Percentiles rank a stretch among this genome's conserved stretches.
Evolutionary conservation across 2,329 filamentous ascomycete genomes (phyloP).

Genomic region (Clonostachys byssicola): DNA sequence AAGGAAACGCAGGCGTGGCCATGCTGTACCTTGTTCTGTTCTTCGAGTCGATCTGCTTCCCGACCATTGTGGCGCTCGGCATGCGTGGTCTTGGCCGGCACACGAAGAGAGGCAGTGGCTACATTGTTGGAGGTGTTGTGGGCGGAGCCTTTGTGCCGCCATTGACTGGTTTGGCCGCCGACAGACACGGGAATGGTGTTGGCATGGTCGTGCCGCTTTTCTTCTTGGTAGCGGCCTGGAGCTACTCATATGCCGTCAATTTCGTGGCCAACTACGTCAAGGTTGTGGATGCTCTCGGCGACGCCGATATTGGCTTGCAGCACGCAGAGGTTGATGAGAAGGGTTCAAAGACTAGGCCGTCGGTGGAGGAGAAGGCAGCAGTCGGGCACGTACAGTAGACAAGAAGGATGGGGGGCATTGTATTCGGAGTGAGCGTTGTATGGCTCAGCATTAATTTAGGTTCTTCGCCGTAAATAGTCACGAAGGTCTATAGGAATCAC

Average conservation of each 20-base stretch:
- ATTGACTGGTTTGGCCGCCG: slow-evolving; percentile 64
- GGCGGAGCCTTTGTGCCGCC: slow-evolving; percentile 74
- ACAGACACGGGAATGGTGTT: slow-evolving; percentile 53
- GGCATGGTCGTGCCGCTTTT: slow-evolving; percentile 63
- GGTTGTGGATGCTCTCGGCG: slow-evolving; percentile 55
- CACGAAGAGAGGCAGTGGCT: slow-evolving; percentile 72
- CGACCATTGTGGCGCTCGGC: slow-evolving; percentile 74
- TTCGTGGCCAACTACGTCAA: slow-evolving; percentile 60
- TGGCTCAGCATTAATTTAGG: too few relatives aligned
- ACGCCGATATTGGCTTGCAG: slow-evolving; percentile 35
- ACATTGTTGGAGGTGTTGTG: slow-evolving; percentile 63
- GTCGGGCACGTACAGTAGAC: too few relatives aligned
- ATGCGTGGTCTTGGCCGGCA: slow-evolving; percentile 73
- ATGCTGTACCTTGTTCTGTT: slow-evolving; percentile 71
- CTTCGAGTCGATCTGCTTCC: slow-evolving; percentile 79
- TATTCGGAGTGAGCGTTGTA: too few relatives aligned
- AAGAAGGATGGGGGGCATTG: too few relatives aligned
- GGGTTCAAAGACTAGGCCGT: background rate
- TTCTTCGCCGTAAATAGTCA: too few relatives aligned
- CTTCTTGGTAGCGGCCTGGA: slow-evolving; percentile 53
- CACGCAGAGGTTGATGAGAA: slow-evolving; percentile 13
- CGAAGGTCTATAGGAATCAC: too few relatives aligned
- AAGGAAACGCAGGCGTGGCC: slow-evolving; percentile 41
- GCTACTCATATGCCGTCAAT: slow-evolving; percentile 59
- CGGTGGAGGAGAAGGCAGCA: slow-evolving; percentile 1